phyloP scores from a whole-genome alignment of 2,329 filamentous ascomycete genomes.

The Paecilomyces dactylethromorphus region DNA sequence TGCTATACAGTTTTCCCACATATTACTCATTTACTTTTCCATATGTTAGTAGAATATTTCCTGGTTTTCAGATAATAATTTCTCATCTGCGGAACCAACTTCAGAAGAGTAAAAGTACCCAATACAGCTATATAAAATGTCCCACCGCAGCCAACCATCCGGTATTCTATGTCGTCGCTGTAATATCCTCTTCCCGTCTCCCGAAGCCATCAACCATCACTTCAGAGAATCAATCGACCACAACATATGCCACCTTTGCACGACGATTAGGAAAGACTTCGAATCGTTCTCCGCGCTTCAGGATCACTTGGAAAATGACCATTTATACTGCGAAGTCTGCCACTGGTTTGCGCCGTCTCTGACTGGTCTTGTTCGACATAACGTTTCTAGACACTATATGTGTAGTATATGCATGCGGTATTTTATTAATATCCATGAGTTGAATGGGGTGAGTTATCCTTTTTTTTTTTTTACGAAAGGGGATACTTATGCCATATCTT shows the following conservation, averaged over 20 bases:
- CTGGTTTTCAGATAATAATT: background rate
- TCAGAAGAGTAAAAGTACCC: background rate
- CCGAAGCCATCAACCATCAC: background rate
- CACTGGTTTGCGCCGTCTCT: slow-evolving; percentile 13
- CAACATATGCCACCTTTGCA: slow-evolving; percentile 2
- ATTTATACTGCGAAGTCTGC: slow-evolving; percentile 15
- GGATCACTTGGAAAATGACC: slow-evolving; percentile 9
- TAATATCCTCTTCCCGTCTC: background rate
- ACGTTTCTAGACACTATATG: slow-evolving; percentile 10
- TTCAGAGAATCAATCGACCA: slow-evolving; percentile 2
- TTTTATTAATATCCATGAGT: slow-evolving; percentile 12
- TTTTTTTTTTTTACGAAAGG: background rate
- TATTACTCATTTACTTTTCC: background rate
- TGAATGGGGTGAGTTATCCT: slow-evolving; percentile 9
- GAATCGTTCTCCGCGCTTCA: slow-evolving; percentile 9
- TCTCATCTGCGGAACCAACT: background rate
- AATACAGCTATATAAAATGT: background rate
- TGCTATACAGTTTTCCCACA: background rate
- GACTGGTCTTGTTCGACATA: slow-evolving; percentile 11
- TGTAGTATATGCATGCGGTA: slow-evolving; percentile 13
- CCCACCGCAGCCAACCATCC: background rate
- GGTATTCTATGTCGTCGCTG: slow-evolving; percentile 1
- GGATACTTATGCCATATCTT: background rate
- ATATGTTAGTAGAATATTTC: background rate
- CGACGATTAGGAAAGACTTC: slow-evolving; percentile 6